Evolutionary conservation across 805 yeast genomes (phyloP).

Genomic region (Wickerhamiella azyma): DNA sequence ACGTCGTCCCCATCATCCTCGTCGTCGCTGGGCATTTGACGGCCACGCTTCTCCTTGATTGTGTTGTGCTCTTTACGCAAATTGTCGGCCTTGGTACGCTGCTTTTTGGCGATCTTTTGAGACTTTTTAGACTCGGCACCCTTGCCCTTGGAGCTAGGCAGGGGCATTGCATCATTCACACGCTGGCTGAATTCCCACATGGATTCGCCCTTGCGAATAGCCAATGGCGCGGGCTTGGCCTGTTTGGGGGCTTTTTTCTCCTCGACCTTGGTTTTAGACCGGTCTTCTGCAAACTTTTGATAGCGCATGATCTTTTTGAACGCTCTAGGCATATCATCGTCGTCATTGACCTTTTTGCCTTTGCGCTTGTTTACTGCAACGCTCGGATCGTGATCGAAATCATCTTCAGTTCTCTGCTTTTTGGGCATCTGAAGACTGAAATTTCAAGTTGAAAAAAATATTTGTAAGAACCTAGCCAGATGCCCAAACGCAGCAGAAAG

Average conservation of each 20-base stretch:
- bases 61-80: slow-evolving; percentile 17
- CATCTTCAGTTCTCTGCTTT: not conserved
- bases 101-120: slow-evolving; percentile 19
- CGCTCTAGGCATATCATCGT: slow-evolving; percentile 26
- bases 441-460: slow-evolving; percentile 4
- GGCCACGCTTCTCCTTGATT: slow-evolving; percentile 12
- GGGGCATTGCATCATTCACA: slow-evolving; percentile 30
- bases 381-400: slow-evolving; percentile 2
- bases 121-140: slow-evolving; percentile 23
- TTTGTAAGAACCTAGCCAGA: not conserved
- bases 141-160: slow-evolving; percentile 25
- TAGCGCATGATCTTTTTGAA: slow-evolving; percentile 22
- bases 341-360: not conserved
- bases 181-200: slow-evolving; percentile 29
- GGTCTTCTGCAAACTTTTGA: slow-evolving; percentile 3
- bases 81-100: slow-evolving; percentile 19
- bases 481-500: slow-evolving; percentile 14
- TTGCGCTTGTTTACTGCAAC: slow-evolving; percentile 1
- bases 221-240: slow-evolving; percentile 11
- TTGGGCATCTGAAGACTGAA: slow-evolving; percentile 5
- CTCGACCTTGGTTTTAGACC: slow-evolving; percentile 8
- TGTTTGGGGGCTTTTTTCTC: slow-evolving; percentile 3
- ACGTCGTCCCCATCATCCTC: slow-evolving; percentile 14
- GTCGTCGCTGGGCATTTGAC: slow-evolving; percentile 17
- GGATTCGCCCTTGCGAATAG: slow-evolving; percentile 26